Evolutionary conservation across 2,329 filamentous ascomycete species (phyloP).

Genomic region (Mariannaea elegans): DNA sequence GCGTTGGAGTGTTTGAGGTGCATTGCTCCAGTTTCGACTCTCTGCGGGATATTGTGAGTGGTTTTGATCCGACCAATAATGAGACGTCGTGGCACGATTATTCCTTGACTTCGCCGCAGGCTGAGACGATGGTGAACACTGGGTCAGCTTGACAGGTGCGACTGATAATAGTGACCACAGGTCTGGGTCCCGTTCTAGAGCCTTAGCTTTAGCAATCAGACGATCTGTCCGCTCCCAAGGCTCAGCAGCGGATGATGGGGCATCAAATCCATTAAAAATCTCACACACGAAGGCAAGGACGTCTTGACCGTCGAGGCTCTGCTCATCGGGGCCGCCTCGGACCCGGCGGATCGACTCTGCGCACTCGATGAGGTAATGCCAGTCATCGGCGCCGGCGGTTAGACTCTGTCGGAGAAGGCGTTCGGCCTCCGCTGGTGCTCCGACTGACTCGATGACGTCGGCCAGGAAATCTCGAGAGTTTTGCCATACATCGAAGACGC

Average conservation of each 20-base stretch:
- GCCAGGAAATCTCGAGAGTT: constrained; percentile 44
- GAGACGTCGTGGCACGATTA: constrained; percentile 32
- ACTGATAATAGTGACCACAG: constrained; percentile 25
- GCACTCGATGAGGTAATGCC: constrained; percentile 46
- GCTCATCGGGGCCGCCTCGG: constrained; percentile 12
- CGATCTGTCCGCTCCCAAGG: constrained; percentile 49
- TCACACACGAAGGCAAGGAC: constrained; percentile 44
- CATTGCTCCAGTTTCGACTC: constrained; percentile 25
- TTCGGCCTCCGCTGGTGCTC: constrained; percentile 41
- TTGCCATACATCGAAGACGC: constrained; percentile 45
- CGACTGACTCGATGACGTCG: constrained; percentile 40
- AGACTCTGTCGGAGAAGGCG: constrained; percentile 44
- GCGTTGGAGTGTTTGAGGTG: constrained; percentile 10
- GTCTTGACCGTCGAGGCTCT: constrained; percentile 45
- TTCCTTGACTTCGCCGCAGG: constrained; percentile 20
- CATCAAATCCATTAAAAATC: constrained; percentile 27
- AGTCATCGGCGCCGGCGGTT: constrained; percentile 46
- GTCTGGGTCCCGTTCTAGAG: constrained; percentile 37
- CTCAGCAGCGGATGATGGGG: constrained; percentile 9
- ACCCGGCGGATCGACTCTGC: constrained; percentile 41
- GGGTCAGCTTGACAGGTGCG: neutral
- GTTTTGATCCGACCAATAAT: constrained; percentile 41
- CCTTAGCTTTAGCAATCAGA: constrained; percentile 44
- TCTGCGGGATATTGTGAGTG: constrained; percentile 23
- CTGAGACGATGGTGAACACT: neutral